These are phyloP conservation scores for Magnolia sinica DNA, from an alignment of 164 flowering plant genomes.

Conservation along the genomic window DNA sequence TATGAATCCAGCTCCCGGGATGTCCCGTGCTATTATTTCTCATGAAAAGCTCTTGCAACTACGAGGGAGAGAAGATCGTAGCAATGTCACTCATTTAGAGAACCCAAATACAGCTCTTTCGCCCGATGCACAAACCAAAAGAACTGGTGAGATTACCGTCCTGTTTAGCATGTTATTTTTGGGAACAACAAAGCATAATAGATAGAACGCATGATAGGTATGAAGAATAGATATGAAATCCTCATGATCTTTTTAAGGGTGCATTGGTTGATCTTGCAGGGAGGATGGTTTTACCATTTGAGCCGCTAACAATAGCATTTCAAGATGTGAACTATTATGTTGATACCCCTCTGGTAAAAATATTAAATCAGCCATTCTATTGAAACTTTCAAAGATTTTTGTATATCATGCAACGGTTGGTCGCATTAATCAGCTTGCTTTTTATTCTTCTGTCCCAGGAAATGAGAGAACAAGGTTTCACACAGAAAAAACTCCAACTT, in stretches of 20 bases:
- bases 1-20: slow-evolving; percentile 43
- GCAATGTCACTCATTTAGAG: slow-evolving; percentile 10
- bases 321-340: slow-evolving; percentile 58
- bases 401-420: neutral
- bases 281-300: slow-evolving; percentile 55
- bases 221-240: neutral
- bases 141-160: slow-evolving; percentile 25
- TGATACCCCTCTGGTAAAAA: slow-evolving; percentile 57
- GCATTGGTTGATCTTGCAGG: slow-evolving; percentile 27
- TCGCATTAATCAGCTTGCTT: neutral
- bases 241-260: neutral
- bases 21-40: slow-evolving; percentile 54
- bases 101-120: slow-evolving; percentile 1
- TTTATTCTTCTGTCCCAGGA: slow-evolving; percentile 33
- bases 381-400: neutral
- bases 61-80: slow-evolving; percentile 26
- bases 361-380: neutral
- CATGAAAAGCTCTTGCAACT: slow-evolving; percentile 43
- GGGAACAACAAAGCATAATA: neutral
- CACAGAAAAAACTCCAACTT: slow-evolving; percentile 56
- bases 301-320: slow-evolving; percentile 54
- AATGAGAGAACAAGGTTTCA: slow-evolving; percentile 63
- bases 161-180: neutral
- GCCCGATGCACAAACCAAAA: slow-evolving; percentile 11
- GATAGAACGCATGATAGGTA: neutral